phyloP scores from a whole-genome alignment of 352 stramenopile genomes.

The Pythium volutum region DNA sequence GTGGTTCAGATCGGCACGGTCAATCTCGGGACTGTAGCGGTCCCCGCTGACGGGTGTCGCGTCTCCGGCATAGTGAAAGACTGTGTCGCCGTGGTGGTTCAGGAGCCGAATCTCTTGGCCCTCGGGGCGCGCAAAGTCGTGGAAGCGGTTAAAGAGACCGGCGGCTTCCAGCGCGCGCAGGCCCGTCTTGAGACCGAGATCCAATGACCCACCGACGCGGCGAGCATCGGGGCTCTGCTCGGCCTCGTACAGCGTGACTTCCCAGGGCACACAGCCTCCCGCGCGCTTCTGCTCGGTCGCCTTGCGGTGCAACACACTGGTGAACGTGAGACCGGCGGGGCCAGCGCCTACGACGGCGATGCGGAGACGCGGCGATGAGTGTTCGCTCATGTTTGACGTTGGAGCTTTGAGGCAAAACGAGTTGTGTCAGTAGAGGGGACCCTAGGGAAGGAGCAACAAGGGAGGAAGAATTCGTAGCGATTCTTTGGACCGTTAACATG shows the following conservation, averaged over 20 bases:
- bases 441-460: too few species aligned
- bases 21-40: constrained; percentile 22
- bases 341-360: constrained; percentile 14
- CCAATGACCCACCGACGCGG: constrained; percentile 15
- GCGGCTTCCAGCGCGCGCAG: constrained; percentile 13
- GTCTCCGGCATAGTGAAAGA: constrained; percentile 9
- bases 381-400: too few species aligned
- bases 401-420: too few species aligned
- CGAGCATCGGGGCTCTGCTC: constrained; percentile 1
- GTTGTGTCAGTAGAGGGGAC: too few species aligned
- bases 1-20: constrained; percentile 6
- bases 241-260: constrained; percentile 8
- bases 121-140: constrained; percentile 17
- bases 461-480: too few species aligned
- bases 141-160: constrained; percentile 20
- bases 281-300: background rate
- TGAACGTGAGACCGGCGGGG: constrained; percentile 14
- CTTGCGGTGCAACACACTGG: constrained; percentile 12
- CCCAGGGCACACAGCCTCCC: background rate
- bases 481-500: too few species aligned
- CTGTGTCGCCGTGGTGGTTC: constrained; percentile 6
- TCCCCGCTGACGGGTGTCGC: constrained; percentile 1
- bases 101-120: constrained; percentile 17
- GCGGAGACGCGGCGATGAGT: constrained; percentile 1
- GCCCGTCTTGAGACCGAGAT: constrained; percentile 9